phyloP scores from a whole-genome alignment of 352 stramenopile genomes.

The Phytopythium montanum region DNA sequence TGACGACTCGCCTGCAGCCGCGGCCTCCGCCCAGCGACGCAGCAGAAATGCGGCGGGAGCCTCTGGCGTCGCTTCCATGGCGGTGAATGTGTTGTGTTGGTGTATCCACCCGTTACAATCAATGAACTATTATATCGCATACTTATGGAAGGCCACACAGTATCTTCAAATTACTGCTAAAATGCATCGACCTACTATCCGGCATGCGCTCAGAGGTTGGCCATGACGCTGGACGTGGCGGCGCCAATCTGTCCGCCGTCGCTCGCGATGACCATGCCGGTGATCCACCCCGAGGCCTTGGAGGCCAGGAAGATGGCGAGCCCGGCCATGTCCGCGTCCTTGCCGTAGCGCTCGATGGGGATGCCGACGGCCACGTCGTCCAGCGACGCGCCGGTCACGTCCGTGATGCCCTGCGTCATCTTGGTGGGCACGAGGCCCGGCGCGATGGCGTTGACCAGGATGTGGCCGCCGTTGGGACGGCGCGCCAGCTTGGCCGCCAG shows the following conservation, averaged over 20 bases:
- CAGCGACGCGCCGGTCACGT: constrained; percentile 32
- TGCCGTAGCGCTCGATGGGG: constrained; percentile 80
- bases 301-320: constrained; percentile 91
- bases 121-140: not conserved
- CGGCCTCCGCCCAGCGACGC: constrained; percentile 19
- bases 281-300: constrained; percentile 88
- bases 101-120: not conserved
- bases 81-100: not conserved
- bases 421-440: constrained; percentile 90
- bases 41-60: constrained; percentile 10
- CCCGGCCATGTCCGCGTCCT: constrained; percentile 91
- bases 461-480: constrained; percentile 74
- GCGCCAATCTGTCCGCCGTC: constrained; percentile 83
- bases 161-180: not conserved
- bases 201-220: constrained; percentile 8
- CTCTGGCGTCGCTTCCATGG: constrained; percentile 3
- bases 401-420: constrained; percentile 85
- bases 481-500: constrained; percentile 89
- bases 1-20: constrained; percentile 10
- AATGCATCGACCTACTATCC: not conserved
- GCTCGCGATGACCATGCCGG: constrained; percentile 87
- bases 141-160: not conserved
- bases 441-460: constrained; percentile 95
- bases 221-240: constrained; percentile 35
- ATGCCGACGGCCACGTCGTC: constrained; percentile 65